Percentiles rank a stretch among this genome's conserved stretches.
These are phyloP conservation scores for Aegilops bicornis DNA, from an alignment of 176 grass and related monocot species.

Conservation along the genomic window DNA sequence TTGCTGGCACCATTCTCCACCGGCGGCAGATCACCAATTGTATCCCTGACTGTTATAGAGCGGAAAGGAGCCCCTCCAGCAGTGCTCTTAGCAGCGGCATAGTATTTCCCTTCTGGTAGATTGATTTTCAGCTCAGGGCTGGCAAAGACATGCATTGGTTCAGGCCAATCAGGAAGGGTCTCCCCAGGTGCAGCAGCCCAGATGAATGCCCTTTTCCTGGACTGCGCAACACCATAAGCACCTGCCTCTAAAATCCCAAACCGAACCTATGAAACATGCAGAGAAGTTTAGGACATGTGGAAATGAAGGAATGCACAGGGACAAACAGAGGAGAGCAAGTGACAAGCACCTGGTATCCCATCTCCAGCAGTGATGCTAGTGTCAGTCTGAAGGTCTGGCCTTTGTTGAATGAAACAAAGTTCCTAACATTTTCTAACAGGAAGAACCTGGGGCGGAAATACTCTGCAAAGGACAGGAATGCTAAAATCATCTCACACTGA, in stretches of 20 bases:
- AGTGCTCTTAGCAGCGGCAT: constrained; percentile 51
- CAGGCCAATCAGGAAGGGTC: constrained; percentile 63
- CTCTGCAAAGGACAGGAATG: constrained; percentile 74
- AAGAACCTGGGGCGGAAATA: constrained; percentile 70
- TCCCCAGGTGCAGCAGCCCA: constrained; percentile 62
- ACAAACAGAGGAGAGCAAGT: not conserved
- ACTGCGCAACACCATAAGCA: constrained; percentile 69
- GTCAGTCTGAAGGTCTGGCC: constrained; percentile 71
- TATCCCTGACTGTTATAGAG: constrained; percentile 59
- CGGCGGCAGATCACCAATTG: constrained; percentile 58
- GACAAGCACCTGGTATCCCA: constrained; percentile 70
- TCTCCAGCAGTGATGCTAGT: constrained; percentile 69
- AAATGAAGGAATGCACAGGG: not conserved
- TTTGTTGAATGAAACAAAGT: constrained; percentile 82
- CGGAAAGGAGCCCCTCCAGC: constrained; percentile 61
- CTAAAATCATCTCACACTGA: constrained; percentile 76
- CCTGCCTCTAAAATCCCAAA: constrained; percentile 88
- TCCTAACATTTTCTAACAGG: constrained; percentile 72
- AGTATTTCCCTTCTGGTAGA: constrained; percentile 44
- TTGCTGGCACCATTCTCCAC: constrained; percentile 65
- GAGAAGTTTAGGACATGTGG: not conserved
- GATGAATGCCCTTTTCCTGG: constrained; percentile 81
- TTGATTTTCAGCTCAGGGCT: constrained; percentile 59
- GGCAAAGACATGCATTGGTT: constrained; percentile 74
- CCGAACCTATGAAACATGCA: constrained; percentile 51